Base-by-base conservation (phyloP, 1,284 basidiomycete genomes). In the Irpex rosettiformis region DNA sequence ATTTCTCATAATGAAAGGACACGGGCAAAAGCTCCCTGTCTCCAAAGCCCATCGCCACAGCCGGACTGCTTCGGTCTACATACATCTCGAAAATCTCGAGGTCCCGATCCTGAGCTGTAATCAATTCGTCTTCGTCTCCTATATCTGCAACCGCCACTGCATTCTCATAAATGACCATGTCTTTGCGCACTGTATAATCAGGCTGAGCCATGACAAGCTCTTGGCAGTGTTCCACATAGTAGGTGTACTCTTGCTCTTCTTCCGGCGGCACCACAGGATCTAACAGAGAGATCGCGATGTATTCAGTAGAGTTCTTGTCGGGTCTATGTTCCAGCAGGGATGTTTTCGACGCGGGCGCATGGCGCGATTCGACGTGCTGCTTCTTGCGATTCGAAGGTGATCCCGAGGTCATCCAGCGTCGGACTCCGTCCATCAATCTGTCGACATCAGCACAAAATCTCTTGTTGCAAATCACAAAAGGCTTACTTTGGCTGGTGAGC, bases 241-340 rank as follows among this genome's bases (percentile, higher is more conserved):
- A 88, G 64, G 89, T 84, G 72, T 97, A 97, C 68, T 96, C 93
- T 2, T 78, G 73, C 59, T 85, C 78, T 69, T 93, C 90, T 40
- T 81, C 77, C 25, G 81, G 78, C 1, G 83, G 81, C 8, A 90
- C 85, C 3, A 76, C 75, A 1, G 93, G 93, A 57, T 87, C 70
- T 18, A 95, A 77, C 5, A 88, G 75, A 8, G 83, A 77, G 33
- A 70, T 72, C 1, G 89, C 88, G 25, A 94, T 76, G 0, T 71
- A 74, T 61, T 86, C 86, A 2, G 91, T 88, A 0, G 86, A 82
- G 56, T 82, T 78, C n/a, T 75, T 73, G 53, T 86, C 81, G 2
- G 62, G 47, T 25, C 68, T 63, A 7, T 56, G 49, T 1, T 67
- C 65, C 24, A 30, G 65, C 58, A 71, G 63, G 11, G 62, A 62